Evolutionary conservation across 768 basidiomycete genomes (phyloP).

Genomic region (Trichaptum fuscoviolaceum): DNA sequence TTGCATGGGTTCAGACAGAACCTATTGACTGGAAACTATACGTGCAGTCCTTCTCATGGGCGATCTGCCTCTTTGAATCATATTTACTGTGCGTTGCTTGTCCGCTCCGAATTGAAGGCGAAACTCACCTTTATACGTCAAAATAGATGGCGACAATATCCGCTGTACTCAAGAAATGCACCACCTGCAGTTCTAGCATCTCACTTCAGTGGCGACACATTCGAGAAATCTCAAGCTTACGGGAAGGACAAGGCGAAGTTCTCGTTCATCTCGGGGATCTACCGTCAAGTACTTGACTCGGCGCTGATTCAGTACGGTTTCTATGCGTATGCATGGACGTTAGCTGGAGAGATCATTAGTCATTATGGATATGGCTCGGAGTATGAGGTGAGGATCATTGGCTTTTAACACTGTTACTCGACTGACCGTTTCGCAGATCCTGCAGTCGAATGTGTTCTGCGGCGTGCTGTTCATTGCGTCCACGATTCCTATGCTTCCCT

Average conservation of each 20-base stretch:
- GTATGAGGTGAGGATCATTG: constrained; percentile 54
- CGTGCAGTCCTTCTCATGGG: constrained; percentile 75
- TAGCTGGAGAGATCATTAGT: constrained; percentile 47
- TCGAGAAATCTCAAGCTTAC: constrained; percentile 88
- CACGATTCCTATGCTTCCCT: constrained; percentile 65
- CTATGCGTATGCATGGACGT: constrained; percentile 78
- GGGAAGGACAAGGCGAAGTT: constrained; percentile 88
- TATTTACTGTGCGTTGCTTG: constrained; percentile 67
- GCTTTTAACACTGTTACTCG: neutral
- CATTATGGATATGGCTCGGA: constrained; percentile 59
- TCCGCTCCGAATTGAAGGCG: neutral
- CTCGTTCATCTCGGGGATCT: constrained; percentile 66
- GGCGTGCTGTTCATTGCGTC: constrained; percentile 62
- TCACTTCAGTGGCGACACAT: constrained; percentile 66
- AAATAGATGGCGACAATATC: constrained; percentile 72
- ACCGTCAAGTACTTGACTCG: constrained; percentile 68
- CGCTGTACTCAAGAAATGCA: constrained; percentile 68
- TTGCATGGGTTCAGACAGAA: constrained; percentile 69
- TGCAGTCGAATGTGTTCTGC: constrained; percentile 77
- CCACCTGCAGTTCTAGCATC: constrained; percentile 66
- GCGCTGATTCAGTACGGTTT: constrained; percentile 67
- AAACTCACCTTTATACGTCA: neutral
- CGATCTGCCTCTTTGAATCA: constrained; percentile 77
- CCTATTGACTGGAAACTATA: constrained; percentile 77
- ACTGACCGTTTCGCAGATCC: constrained; percentile 45